Conservation (phyloP, 306 rosid genomes). For the Medicago arabica region DNA sequence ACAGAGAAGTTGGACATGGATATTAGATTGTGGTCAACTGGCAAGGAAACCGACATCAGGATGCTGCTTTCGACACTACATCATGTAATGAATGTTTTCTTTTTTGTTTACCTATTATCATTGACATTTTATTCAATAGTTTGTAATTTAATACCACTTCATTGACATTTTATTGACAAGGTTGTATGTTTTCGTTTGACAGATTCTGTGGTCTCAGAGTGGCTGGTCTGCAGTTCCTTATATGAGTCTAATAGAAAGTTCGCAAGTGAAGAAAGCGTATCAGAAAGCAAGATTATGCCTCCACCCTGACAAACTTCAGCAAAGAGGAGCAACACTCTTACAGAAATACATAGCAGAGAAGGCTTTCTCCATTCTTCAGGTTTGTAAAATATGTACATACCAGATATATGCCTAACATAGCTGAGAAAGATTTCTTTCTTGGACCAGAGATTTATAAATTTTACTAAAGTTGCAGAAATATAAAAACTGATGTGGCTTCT, state of each 20-base stretch:
- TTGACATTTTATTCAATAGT: background rate
- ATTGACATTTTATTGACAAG: conserved; percentile 12
- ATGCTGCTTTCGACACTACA: conserved; percentile 81
- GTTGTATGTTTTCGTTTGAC: conserved; percentile 40
- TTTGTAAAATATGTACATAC: conserved; percentile 31
- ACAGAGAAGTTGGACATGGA: conserved; percentile 68
- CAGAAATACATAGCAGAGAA: conserved; percentile 77
- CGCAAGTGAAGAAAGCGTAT: conserved; percentile 80
- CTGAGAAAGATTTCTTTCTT: too few relatives aligned
- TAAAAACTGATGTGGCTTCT: background rate
- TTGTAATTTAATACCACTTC: background rate
- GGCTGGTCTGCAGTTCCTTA: conserved; percentile 77
- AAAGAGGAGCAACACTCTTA: conserved; percentile 80
- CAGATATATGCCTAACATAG: too few relatives aligned
- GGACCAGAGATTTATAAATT: too few relatives aligned
- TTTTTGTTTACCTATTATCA: background rate
- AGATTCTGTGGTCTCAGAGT: conserved; percentile 84
- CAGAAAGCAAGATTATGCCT: conserved; percentile 92
- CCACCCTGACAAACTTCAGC: conserved; percentile 92
- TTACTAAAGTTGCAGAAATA: too few relatives aligned
- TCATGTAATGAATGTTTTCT: conserved; percentile 51
- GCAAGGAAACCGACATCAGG: conserved; percentile 81
- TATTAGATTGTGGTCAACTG: conserved; percentile 80
- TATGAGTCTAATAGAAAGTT: conserved; percentile 63
- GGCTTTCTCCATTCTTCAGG: conserved; percentile 76